Percentiles rank a stretch among this genome's conserved stretches.
Conservation (phyloP, 192 early-diverging fungal genomes). For the Kappamyces sp. region DNA sequence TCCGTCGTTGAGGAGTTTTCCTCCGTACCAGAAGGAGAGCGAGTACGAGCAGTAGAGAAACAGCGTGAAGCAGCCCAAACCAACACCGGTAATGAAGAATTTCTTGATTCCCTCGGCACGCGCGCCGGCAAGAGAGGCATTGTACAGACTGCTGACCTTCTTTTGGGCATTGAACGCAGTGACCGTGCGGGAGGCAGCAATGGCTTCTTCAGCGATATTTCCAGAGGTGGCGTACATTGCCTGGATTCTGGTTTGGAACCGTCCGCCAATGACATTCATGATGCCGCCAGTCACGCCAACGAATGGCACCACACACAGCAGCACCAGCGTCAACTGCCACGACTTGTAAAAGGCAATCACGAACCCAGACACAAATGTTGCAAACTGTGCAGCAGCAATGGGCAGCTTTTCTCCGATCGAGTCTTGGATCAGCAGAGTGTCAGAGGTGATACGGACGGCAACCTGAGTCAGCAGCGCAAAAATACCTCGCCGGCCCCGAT, state of each 20-base stretch:
- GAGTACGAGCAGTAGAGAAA: slow-evolving; percentile 30
- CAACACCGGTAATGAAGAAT: slow-evolving; percentile 36
- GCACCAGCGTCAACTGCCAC: slow-evolving; percentile 77
- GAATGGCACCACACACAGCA: slow-evolving; percentile 70
- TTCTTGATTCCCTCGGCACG: slow-evolving; percentile 39
- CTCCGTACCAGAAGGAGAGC: slow-evolving; percentile 51
- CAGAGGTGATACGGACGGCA: slow-evolving; percentile 78
- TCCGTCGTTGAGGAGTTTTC: slow-evolving; percentile 38
- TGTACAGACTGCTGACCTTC: slow-evolving; percentile 22
- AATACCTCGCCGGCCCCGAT: slow-evolving; percentile 57
- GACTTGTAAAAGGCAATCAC: slow-evolving; percentile 62
- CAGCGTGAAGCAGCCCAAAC: slow-evolving; percentile 24
- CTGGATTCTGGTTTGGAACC: slow-evolving; percentile 27
- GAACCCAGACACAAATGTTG: slow-evolving; percentile 69
- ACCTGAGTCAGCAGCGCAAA: slow-evolving; percentile 24
- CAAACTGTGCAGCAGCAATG: slow-evolving; percentile 54
- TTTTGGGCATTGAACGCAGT: slow-evolving; percentile 33
- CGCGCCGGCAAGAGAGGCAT: slow-evolving; percentile 20
- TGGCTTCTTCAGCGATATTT: slow-evolving; percentile 40
- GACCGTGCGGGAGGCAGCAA: slow-evolving; percentile 37
- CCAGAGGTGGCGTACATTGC: slow-evolving; percentile 31
- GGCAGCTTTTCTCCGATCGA: slow-evolving; percentile 83
- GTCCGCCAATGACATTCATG: slow-evolving; percentile 21
- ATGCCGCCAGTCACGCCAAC: slow-evolving; percentile 43
- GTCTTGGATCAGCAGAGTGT: slow-evolving; percentile 82